phyloP scores from a whole-genome alignment of 1,139 yeast genomes.

The Saccharomycopsis phalli region DNA sequence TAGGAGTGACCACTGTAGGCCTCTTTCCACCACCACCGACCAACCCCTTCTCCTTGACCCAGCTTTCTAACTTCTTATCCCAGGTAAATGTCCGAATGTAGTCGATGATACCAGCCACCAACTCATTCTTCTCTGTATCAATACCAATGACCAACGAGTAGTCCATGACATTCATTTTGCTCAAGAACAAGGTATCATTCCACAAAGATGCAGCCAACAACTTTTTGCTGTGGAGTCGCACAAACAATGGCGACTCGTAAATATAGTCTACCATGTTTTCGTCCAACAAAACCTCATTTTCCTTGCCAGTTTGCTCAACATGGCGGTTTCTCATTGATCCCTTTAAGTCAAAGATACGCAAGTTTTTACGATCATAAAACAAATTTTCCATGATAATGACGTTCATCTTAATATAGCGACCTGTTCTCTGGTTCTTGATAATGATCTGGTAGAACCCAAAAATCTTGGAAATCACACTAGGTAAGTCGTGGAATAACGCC shows the following conservation, averaged over 20 bases:
- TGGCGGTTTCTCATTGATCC: slow-evolving; percentile 98
- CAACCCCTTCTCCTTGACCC: slow-evolving; percentile 93
- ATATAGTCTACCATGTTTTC: slow-evolving; percentile 98
- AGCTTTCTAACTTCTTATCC: slow-evolving; percentile 96
- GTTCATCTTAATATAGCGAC: slow-evolving; percentile 77
- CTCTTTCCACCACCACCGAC: slow-evolving; percentile 86
- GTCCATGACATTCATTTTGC: slow-evolving; percentile 99
- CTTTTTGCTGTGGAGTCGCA: slow-evolving; percentile 84
- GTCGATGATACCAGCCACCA: slow-evolving; percentile 92
- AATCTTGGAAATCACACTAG: slow-evolving; percentile 88
- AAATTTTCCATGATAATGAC: slow-evolving; percentile 93
- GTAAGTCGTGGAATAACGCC: slow-evolving; percentile 87
- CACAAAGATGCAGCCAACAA: slow-evolving; percentile 79
- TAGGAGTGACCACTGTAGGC: slow-evolving; percentile 95
- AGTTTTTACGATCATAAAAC: slow-evolving; percentile 74
- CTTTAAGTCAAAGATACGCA: slow-evolving; percentile 87
- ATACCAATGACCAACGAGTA: slow-evolving; percentile 92
- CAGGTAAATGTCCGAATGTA: slow-evolving; percentile 95
- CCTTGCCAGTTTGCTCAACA: slow-evolving; percentile 92
- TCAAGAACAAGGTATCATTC: slow-evolving; percentile 88
- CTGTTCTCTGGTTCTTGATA: slow-evolving; percentile 67
- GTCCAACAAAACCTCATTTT: slow-evolving; percentile 87
- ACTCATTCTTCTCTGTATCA: slow-evolving; percentile 55
- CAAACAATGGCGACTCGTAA: slow-evolving; percentile 91
- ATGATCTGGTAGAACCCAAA: slow-evolving; percentile 94